phyloP scores from a whole-genome alignment of 306 rosid genomes.

The Comarum palustre region DNA sequence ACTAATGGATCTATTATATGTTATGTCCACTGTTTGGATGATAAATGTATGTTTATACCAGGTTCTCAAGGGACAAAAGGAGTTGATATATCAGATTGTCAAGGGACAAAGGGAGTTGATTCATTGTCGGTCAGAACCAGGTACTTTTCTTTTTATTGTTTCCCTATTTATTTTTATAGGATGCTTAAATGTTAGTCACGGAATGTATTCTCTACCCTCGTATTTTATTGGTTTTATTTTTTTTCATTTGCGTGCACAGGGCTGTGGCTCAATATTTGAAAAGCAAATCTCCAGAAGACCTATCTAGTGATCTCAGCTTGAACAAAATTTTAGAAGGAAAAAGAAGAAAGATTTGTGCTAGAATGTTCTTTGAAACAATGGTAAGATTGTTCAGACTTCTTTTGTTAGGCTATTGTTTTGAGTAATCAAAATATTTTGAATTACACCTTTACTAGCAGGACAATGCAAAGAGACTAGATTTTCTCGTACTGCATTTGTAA shows the following conservation, averaged over 20 bases:
- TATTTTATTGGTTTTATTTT: background rate
- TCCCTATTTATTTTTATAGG: background rate
- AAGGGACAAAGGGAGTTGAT: conserved; percentile 42
- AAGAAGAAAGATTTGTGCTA: conserved; percentile 63
- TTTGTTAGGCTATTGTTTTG: background rate
- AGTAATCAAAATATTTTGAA: background rate
- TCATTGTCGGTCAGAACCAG: conserved; percentile 68
- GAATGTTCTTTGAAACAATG: conserved; percentile 84
- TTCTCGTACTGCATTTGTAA: background rate
- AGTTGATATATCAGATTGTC: too few relatives aligned
- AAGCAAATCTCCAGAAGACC: conserved; percentile 50
- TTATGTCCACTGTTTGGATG: conserved; percentile 10
- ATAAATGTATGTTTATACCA: conserved; percentile 26
- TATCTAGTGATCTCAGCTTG: conserved; percentile 57
- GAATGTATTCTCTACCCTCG: background rate
- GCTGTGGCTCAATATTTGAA: conserved; percentile 67
- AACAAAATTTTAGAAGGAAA: conserved; percentile 70
- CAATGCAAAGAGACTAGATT: background rate
- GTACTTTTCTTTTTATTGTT: conserved; percentile 32
- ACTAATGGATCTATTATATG: conserved; percentile 1
- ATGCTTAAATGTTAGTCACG: background rate
- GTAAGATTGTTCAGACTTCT: conserved; percentile 40
- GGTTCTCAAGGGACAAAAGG: conserved; percentile 58
- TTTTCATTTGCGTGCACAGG: conserved; percentile 34
- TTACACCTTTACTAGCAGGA: background rate